A percentile compares a stretch with the other conserved stretches of the same genome.
Conservation (phyloP, 1,284 basidiomycete genomes). For the Ceratobasidium sp. region DNA sequence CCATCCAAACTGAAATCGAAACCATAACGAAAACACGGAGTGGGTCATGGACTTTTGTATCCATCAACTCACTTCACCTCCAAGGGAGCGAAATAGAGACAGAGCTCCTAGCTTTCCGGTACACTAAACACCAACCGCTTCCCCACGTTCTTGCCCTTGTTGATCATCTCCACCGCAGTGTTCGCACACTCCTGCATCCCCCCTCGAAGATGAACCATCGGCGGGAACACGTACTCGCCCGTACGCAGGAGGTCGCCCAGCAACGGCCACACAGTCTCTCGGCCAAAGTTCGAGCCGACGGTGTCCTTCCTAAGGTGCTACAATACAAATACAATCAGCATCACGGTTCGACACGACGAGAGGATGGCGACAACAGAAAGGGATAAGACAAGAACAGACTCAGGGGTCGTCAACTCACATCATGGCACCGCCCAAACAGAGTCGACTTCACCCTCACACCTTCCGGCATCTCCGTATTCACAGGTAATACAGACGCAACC, state of each 20-base stretch:
- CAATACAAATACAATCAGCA: neutral
- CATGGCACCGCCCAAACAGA: slow-evolving; percentile 31
- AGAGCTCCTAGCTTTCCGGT: neutral
- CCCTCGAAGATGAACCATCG: slow-evolving; percentile 22
- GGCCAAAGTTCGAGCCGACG: slow-evolving; percentile 13
- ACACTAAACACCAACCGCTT: slow-evolving; percentile 40
- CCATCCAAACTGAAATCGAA: neutral
- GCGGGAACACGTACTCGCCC: slow-evolving; percentile 30
- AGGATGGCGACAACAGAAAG: too few species aligned
- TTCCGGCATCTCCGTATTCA: slow-evolving; percentile 35
- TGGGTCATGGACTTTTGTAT: too few species aligned
- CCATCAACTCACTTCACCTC: too few species aligned
- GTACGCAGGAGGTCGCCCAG: slow-evolving; percentile 25
- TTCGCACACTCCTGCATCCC: slow-evolving; percentile 38
- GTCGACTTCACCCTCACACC: slow-evolving; percentile 30
- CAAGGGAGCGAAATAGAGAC: too few species aligned
- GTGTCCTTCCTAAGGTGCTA: slow-evolving; percentile 31
- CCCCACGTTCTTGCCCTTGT: neutral
- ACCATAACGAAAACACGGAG: too few species aligned
- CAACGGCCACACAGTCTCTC: slow-evolving; percentile 33
- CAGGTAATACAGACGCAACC: slow-evolving; percentile 29
- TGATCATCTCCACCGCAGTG: slow-evolving; percentile 26
- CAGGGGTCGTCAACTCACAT: too few species aligned
- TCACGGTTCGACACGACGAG: too few species aligned
- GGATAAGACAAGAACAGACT: too few species aligned